Percentiles rank a stretch among this genome's conserved stretches.
Conservation (phyloP, 352 stramenopile genomes). For the Pythium monospermum region DNA sequence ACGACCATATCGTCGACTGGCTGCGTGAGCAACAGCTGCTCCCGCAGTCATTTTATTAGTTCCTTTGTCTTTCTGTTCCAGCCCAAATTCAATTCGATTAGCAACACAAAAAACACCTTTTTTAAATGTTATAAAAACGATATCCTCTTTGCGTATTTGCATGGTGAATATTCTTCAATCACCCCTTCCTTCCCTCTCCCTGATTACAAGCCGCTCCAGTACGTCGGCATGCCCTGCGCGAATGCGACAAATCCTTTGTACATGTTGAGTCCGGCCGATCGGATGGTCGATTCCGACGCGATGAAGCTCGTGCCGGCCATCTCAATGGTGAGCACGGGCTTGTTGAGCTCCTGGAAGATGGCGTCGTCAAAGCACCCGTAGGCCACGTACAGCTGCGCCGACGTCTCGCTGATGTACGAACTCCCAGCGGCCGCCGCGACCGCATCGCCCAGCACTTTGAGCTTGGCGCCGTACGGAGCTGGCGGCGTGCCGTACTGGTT, state of each 20-base stretch:
- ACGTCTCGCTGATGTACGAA: slow-evolving; percentile 11
- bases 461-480: slow-evolving; percentile 13
- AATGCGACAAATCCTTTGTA: slow-evolving; percentile 1
- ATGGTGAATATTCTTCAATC: background rate
- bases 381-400: slow-evolving; percentile 17
- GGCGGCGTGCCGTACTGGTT: slow-evolving; percentile 4
- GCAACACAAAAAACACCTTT: no score
- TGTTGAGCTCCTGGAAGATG: slow-evolving; percentile 18
- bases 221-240: slow-evolving; percentile 3
- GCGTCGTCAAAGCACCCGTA: slow-evolving; percentile 24
- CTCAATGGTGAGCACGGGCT: slow-evolving; percentile 21
- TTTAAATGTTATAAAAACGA: no score
- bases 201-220: slow-evolving; percentile 4
- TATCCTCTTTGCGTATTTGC: no score
- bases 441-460: slow-evolving; percentile 13
- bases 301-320: slow-evolving; percentile 22
- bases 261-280: slow-evolving; percentile 4
- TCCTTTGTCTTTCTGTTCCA: no score
- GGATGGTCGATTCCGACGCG: slow-evolving; percentile 9
- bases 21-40: no score
- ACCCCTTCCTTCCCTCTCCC: background rate
- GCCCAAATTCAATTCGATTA: no score
- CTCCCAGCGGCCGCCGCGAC: slow-evolving; percentile 9
- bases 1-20: no score
- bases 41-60: no score